Base-by-base conservation (phyloP, 257 asterid genomes). In the Lithospermum erythrorhizon region DNA sequence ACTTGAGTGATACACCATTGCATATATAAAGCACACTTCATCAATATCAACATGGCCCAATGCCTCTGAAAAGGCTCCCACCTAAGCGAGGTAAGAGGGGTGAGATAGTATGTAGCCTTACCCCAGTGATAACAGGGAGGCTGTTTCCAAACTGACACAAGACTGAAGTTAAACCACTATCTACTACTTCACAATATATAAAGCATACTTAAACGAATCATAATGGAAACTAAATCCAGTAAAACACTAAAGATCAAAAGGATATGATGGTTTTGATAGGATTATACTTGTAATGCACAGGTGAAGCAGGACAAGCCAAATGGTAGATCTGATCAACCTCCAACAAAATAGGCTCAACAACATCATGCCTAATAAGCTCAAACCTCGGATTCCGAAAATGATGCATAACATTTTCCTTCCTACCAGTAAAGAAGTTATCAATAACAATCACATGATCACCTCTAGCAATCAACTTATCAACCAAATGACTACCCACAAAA, bases 301-400 rank as follows among this genome's bases (percentile, higher is more conserved):
- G 98, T 5, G 98, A 91, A 6, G 98, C 98, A 1, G 98, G 98
- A 75, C 98, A 91, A 25, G 98, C 98, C 64, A 91, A 82, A 21
- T 91, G 98, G 64, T 91, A 91, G 97, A 91, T 91, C 95, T 91
- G 97, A 72, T 91, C 98, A 7, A 91, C 98, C 63, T 91, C 98
- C 29, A 91, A 32, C 53, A 91, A 66, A 22, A 91, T 84, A 0
- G 97, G 95, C 72, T 91, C 97, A 3, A 91, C 98, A 76, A 91
- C 98, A 83, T 91, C 98, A 79, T 91, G 98, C 66, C 98, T 81
- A 41, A 91, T 91, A 54, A 91, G 82, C 65, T 91, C 97, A 57
- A 91, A 91, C 68, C 95, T 81, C 3, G 95, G 85, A 55, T 91
- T 88, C 14, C 87, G 82, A 23, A 91, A 84, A 69, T 91, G 98